phyloP scores from a whole-genome alignment of 495 filamentous ascomycete species.

The Penicillium taxi region DNA sequence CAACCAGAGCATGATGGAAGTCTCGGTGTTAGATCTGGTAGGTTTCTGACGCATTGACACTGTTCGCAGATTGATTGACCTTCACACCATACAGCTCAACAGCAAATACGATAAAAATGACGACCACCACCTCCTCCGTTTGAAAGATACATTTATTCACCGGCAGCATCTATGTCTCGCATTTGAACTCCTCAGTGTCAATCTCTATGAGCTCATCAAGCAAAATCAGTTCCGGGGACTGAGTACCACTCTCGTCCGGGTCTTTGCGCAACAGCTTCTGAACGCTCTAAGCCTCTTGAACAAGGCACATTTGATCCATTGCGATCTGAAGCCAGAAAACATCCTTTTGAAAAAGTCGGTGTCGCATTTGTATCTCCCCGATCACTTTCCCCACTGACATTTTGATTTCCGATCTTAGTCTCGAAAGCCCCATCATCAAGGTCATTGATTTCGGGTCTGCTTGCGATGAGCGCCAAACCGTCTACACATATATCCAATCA shows the following conservation, averaged over 20 bases:
- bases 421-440: conserved; percentile 99
- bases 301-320: conserved; percentile 96
- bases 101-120: conserved; percentile 99
- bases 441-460: conserved; percentile 99
- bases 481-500: conserved; percentile 99
- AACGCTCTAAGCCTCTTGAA: conserved; percentile 89
- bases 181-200: conserved; percentile 95
- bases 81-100: conserved; percentile 69
- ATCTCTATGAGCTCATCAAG: conserved; percentile 98
- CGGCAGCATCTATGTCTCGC: conserved; percentile 95
- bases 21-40: conserved; percentile 95
- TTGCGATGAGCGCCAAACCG: conserved; percentile 96
- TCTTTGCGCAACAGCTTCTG: conserved; percentile 95
- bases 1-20: conserved; percentile 99
- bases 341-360: conserved; percentile 91
- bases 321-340: conserved; percentile 97
- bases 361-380: not conserved
- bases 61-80: conserved; percentile 16
- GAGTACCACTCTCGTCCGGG: conserved; percentile 93
- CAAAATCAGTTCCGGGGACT: conserved; percentile 98
- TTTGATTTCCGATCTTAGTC: conserved; percentile 34
- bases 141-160: conserved; percentile 99
- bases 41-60: conserved; percentile 14
- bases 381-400: not conserved
- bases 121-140: conserved; percentile 89